Percentiles rank a stretch among this genome's conserved stretches.
Conservation (phyloP, 192 early-diverging fungal genomes). For the Geranomyces variabilis region DNA sequence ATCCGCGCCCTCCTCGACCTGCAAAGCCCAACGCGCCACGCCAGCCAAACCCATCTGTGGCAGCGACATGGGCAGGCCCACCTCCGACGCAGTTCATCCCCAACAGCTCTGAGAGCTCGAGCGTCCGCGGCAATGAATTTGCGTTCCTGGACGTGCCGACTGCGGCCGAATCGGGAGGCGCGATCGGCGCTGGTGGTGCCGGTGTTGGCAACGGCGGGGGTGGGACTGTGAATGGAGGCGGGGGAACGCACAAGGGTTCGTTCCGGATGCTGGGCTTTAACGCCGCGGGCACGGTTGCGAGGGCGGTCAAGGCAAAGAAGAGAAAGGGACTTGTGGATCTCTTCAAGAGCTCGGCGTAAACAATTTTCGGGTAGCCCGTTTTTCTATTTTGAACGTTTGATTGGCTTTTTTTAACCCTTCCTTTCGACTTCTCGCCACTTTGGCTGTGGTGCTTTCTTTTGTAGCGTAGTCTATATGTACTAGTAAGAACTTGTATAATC, state of each 20-base stretch:
- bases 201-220: neutral
- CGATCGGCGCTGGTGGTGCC: neutral
- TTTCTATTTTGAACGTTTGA: too few relatives aligned
- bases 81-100: neutral
- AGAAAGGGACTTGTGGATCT: constrained; percentile 26
- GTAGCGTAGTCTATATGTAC: too few relatives aligned
- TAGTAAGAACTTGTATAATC: too few relatives aligned
- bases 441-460: too few relatives aligned
- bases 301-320: constrained; percentile 14
- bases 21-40: neutral
- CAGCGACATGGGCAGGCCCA: neutral
- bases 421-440: too few relatives aligned
- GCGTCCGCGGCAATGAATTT: neutral
- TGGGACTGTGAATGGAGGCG: neutral
- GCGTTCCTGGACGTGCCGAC: constrained; percentile 5
- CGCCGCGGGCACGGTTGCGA: constrained; percentile 16
- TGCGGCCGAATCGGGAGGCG: neutral
- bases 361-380: too few relatives aligned
- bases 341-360: constrained; percentile 19
- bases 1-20: neutral
- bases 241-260: neutral
- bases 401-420: too few relatives aligned
- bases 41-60: neutral
- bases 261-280: constrained; percentile 25
- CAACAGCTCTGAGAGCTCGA: neutral